Percentiles rank a stretch among this genome's conserved stretches.
Evolutionary conservation across 2,329 filamentous ascomycete species (phyloP).

Genomic region (Phaeoacremonium minimum): DNA sequence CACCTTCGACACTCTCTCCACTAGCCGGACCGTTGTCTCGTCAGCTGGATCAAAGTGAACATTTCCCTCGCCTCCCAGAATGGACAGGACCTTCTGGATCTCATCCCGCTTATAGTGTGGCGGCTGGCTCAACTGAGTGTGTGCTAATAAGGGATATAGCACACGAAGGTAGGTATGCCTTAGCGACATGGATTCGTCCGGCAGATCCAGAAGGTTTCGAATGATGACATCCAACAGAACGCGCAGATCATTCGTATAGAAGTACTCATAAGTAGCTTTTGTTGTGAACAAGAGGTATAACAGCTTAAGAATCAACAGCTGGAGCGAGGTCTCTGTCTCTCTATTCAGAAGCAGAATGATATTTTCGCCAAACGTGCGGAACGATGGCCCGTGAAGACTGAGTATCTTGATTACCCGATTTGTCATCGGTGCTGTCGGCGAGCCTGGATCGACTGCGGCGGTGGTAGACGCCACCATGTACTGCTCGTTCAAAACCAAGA

Average conservation of each 20-base stretch:
- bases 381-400: constrained; percentile 72
- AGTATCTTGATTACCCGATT: constrained; percentile 93
- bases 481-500: constrained; percentile 95
- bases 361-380: constrained; percentile 96
- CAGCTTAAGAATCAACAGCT: constrained; percentile 93
- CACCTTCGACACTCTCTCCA: constrained; percentile 70
- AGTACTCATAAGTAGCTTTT: constrained; percentile 89
- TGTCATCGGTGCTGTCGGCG: constrained; percentile 56
- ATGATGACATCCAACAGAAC: constrained; percentile 95
- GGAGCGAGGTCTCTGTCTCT: constrained; percentile 89
- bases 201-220: constrained; percentile 91
- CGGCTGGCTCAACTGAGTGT: constrained; percentile 83
- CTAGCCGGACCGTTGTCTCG: constrained; percentile 73
- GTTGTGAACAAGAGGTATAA: constrained; percentile 95
- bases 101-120: constrained; percentile 92
- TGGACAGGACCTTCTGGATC: constrained; percentile 68
- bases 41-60: constrained; percentile 77
- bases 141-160: constrained; percentile 80
- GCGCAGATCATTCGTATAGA: constrained; percentile 94
- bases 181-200: constrained; percentile 71
- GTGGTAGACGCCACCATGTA: constrained; percentile 80
- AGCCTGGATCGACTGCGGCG: constrained; percentile 32
- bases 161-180: constrained; percentile 94
- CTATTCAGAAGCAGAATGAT: constrained; percentile 93
- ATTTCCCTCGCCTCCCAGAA: constrained; percentile 64